Evolutionary conservation across 192 early-diverging fungal species (phyloP), one percentile per base, ranked within the genome.

Genomic region (Entomortierella parvispora): DNA sequence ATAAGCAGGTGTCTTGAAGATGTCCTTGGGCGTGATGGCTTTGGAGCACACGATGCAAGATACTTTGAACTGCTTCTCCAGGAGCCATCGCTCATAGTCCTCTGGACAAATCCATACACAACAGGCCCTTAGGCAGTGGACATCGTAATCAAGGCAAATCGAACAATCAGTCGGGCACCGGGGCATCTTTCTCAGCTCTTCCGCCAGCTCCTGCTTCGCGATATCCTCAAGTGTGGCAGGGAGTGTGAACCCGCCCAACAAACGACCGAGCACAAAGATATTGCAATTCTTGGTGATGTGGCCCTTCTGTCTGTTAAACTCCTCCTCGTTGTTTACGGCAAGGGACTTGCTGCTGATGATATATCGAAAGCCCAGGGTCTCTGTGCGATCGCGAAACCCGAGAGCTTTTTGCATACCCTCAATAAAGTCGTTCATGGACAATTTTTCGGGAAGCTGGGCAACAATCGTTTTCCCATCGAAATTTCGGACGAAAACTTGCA

Each of bases 1-100:
- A 50, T 50, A 71, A 43, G 62, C 69, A 3, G 69, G 54, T 22
- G 55, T 51, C 69, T 63, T 71, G 69, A 71, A 71, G n/a, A 71
- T 63, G 54, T 51, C 37, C 29, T 18, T 29, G 34, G 50, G 61
- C 29, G 15, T 6, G 23, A 63, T 43, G 50, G 53, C 46, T 58
- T 71, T 64, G 46, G 61, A 57, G 55, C 69, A 71, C 46, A 63
- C n/a, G 43, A 18, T 52, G 54, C 69, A 71, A 49, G 61, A 63
- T 33, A 58, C 33, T 54, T 63, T 63, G 34, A 71, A 62, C 33
- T 58, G 34, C 54, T 71, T 71, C 9, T 49, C 59, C 54, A 58
- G 37, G 7, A 71, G 32, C 69, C 69, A 71, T 12, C 59, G 46
- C 15, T 43, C 17, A 17, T 63, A 58, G 9, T 63, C 61, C 34